Base-by-base conservation (phyloP, 2,329 filamentous ascomycete genomes). In the Phialemonium atrogriseum region DNA sequence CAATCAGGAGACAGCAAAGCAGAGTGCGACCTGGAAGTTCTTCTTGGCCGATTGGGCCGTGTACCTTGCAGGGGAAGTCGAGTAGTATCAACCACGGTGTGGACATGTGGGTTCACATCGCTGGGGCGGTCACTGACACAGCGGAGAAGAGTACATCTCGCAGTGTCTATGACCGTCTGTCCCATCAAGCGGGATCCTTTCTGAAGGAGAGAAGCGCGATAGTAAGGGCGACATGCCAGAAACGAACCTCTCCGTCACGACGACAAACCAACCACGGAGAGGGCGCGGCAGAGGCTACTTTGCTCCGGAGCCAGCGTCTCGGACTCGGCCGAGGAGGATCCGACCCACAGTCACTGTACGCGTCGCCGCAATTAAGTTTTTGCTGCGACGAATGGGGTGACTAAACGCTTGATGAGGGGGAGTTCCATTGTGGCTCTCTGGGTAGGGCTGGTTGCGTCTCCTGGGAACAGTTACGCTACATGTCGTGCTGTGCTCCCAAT, bases 171-270 rank as follows among this genome's bases (percentile, higher is more conserved):
- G 27, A 33, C 37, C 32, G 46, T 40, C 30, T 35, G 46, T 48
- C 44, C 46, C 46, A 44, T 45, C 47, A 48, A 44, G 51, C 54
- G 55, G 59, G 58, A 49, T 58, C 56, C 57, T 66, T 66, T 68
- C 64, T 68, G 64, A 69, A 69, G 64, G 64, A 64, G 66, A 69
- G 49, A 71, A 68, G 64, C 65, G 66, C 61, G 66, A 69, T 70
- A 70, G 64, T 68, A 67, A 67, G 64, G 42, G 58, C 57, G 45
- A 47, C 36, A 52, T 59, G 52, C 56, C 50, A 21, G 47, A 45
- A 23, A 29, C 36, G 34, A 41, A 29, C 41, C 35, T 38, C 35
- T 30, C 32, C 38, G 24, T 27, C 23, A 20, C 27, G 14, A 37
- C 24, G 19, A 24, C 21, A 32, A 39, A n/a, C n/a, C 29, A 18